A percentile compares a stretch with the other conserved stretches of the same genome.
phyloP scores from a whole-genome alignment of 306 rosid genomes.

The Corylus avellana region DNA sequence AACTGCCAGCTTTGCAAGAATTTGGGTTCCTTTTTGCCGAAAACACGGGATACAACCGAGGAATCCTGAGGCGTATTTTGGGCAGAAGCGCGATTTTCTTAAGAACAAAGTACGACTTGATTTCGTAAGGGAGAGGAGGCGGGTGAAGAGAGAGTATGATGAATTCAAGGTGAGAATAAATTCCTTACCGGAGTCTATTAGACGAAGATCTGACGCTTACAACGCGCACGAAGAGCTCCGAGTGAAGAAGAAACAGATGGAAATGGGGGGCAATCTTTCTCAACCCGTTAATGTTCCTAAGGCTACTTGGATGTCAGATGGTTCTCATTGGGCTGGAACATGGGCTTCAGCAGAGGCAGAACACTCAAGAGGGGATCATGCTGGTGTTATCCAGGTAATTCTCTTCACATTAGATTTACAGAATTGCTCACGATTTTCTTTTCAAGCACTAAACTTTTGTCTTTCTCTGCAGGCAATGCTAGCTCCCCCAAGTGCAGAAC shows the following conservation, averaged over 20 bases:
- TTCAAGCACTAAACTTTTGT: background rate
- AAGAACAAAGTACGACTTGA: conserved; percentile 83
- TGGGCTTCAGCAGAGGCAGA: conserved; percentile 74
- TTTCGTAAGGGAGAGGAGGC: conserved; percentile 80
- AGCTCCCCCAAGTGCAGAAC: conserved; percentile 80
- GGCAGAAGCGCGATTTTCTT: conserved; percentile 77
- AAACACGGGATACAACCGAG: conserved; percentile 74
- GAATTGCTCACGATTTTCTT: background rate
- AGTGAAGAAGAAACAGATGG: conserved; percentile 78
- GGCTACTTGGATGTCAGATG: conserved; percentile 95
- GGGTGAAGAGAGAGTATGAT: conserved; percentile 85
- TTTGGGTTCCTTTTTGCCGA: conserved; percentile 83
- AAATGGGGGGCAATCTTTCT: conserved; percentile 48
- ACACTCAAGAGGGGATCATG: conserved; percentile 86
- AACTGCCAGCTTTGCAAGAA: conserved; percentile 77
- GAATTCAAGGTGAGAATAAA: conserved; percentile 84
- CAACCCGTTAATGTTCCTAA: conserved; percentile 59
- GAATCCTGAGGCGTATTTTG: conserved; percentile 83
- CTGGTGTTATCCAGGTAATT: conserved; percentile 80
- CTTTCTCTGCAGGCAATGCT: conserved; percentile 64
- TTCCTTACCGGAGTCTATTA: conserved; percentile 76
- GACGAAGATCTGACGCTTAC: conserved; percentile 82
- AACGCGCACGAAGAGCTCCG: conserved; percentile 86
- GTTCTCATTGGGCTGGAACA: conserved; percentile 92
- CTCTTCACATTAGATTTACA: background rate